Evolutionary conservation across 768 basidiomycete genomes (phyloP), one percentile per base, ranked within the genome.

Genomic region (Strobilomyces confusus): DNA sequence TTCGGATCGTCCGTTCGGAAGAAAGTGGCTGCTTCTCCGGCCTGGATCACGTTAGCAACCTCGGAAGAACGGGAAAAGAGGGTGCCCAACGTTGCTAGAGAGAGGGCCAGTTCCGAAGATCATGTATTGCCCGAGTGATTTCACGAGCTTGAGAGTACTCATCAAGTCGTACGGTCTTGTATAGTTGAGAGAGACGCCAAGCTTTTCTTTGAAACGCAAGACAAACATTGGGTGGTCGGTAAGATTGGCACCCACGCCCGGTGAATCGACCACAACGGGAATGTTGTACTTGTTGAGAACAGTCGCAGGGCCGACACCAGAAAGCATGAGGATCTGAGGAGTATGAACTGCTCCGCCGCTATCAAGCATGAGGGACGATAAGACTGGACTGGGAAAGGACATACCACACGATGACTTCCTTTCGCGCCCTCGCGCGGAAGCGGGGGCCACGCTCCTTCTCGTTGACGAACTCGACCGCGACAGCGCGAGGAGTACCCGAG

Each of bases 191-290:
- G 78, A 75, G 6, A 69, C 60, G 48, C 75, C 71, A 3, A 68
- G 69, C 55, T 77, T 83, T 56, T 84, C 82, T 57, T 75, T 76
- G 65, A 80, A 75, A 57, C 75, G 73, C 23, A 82, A 48, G 59
- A 77, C 72, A 46, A 86, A 75, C 14, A 76, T 74, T 4, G 77
- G 73, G 60, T 92, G 91, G 62, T 93, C 91, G 42, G 78, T 72
- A 17, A 93, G 77, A 64, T 91, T 77, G 9, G 78, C 72, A 14
- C 92, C 92, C 19, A 94, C 89, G 12, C 83, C 83, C 0, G 87
- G 84, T 2, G 87, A 77, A 59, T 91, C 81, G 7, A 80, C 63
- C 19, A 84, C 70, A 29, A 83, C 69, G 1, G 79, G 72, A 20
- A 94, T 83, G 6, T 69, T 68, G 51, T 83, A 71, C 34, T 73